Percentiles rank a stretch among this genome's conserved stretches.
phyloP scores from a whole-genome alignment of 1,139 yeast species.

The Tardiomyces depauwii region DNA sequence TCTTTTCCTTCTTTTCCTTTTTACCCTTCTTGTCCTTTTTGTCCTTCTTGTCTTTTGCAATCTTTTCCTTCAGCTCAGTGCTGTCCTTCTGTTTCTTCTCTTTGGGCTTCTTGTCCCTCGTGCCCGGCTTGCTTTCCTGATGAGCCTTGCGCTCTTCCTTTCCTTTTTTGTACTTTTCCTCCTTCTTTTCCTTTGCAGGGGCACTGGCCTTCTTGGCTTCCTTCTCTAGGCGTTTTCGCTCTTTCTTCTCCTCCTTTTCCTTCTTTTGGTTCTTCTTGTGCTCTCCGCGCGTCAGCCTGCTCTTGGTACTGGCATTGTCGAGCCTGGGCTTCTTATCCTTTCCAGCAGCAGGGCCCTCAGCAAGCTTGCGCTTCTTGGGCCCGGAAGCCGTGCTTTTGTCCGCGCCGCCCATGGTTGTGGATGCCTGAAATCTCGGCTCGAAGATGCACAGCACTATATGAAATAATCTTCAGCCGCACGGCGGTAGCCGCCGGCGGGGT shows the following conservation, averaged over 20 bases:
- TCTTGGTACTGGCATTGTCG: no score
- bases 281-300: neutral
- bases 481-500: no score
- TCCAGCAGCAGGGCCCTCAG: no score
- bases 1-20: neutral
- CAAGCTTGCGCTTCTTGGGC: no score
- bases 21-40: slow-evolving; percentile 2
- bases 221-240: neutral
- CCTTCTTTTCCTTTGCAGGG: neutral
- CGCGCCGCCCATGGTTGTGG: neutral
- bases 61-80: neutral
- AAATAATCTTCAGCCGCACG: neutral
- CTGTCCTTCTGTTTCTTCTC: neutral
- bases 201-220: neutral
- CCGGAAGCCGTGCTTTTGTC: neutral
- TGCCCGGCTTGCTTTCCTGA: neutral
- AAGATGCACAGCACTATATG: no score
- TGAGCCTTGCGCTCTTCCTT: neutral
- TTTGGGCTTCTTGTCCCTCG: neutral
- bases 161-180: neutral
- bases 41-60: slow-evolving; percentile 1
- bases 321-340: no score
- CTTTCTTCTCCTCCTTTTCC: neutral
- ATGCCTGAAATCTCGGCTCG: no score
- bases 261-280: neutral